A percentile compares a stretch with the other conserved stretches of the same genome.
phyloP scores from a whole-genome alignment of 1,284 basidiomycete genomes.

The Tilletia horrida region DNA sequence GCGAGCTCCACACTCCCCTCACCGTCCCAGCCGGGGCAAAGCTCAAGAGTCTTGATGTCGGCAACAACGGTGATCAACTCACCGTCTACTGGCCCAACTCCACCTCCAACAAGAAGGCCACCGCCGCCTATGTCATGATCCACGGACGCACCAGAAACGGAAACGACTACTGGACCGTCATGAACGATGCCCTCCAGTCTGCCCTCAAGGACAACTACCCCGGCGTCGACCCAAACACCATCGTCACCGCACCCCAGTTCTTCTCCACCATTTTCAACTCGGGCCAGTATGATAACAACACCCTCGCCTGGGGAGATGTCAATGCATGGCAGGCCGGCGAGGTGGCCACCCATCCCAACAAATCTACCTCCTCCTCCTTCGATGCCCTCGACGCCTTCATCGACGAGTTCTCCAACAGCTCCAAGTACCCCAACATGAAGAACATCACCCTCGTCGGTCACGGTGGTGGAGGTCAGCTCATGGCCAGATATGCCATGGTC shows the following conservation, averaged over 20 bases:
- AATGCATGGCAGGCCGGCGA: conserved; percentile 25
- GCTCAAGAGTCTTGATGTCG: conserved; percentile 18
- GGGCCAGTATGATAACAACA: conserved; percentile 12
- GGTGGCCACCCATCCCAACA: conserved; percentile 21
- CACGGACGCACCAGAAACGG: conserved; percentile 22
- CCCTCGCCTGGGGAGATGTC: conserved; percentile 20
- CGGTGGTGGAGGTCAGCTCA: conserved; percentile 32
- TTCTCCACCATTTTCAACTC: conserved; percentile 22
- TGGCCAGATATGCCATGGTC: conserved; percentile 33
- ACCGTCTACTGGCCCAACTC: conserved; percentile 12
- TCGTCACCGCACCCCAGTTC: conserved; percentile 23
- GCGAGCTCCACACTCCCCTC: conserved; percentile 30
- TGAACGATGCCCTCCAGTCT: conserved; percentile 19
- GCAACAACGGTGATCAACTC: conserved; percentile 16
- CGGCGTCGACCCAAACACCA: conserved; percentile 17
- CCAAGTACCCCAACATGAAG: conserved; percentile 28
- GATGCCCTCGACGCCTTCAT: conserved; percentile 37
- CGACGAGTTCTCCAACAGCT: conserved; percentile 23
- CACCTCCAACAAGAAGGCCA: conserved; percentile 14
- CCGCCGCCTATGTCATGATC: conserved; percentile 21
- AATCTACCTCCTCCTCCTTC: conserved; percentile 25
- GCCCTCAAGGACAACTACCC: conserved; percentile 17
- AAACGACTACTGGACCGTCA: conserved; percentile 20
- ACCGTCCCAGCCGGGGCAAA: conserved; percentile 25
- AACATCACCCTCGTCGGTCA: conserved; percentile 34